These are phyloP conservation scores for Blastocystis sp. DNA, from an alignment of 352 stramenopile genomes.

Conservation along the genomic window DNA sequence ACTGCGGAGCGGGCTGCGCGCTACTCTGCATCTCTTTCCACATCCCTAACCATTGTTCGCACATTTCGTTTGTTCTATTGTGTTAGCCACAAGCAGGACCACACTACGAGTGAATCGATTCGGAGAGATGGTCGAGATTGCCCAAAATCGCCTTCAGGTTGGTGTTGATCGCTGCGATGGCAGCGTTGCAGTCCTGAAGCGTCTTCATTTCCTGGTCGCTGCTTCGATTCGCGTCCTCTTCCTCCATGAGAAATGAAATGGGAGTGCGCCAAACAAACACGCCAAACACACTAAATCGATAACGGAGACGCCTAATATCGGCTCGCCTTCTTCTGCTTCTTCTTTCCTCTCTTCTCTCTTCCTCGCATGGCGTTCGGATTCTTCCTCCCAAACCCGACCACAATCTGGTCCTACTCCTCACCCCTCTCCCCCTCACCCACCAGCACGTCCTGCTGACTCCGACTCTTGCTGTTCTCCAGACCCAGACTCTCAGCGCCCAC, in stretches of 20 bases:
- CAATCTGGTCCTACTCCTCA: slow-evolving; percentile 48
- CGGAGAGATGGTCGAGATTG: slow-evolving; percentile 49
- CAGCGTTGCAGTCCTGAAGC: slow-evolving; percentile 27
- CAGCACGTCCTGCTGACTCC: neutral
- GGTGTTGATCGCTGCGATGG: slow-evolving; percentile 23
- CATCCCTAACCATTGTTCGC: slow-evolving; percentile 20
- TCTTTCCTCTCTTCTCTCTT: slow-evolving; percentile 64
- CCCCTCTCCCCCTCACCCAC: neutral
- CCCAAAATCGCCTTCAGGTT: slow-evolving; percentile 19
- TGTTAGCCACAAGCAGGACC: neutral
- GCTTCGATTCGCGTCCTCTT: neutral
- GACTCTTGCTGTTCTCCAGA: slow-evolving; percentile 27
- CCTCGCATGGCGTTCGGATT: slow-evolving; percentile 73
- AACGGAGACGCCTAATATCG: slow-evolving; percentile 44
- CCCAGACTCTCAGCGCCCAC: slow-evolving; percentile 60
- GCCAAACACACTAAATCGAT: neutral
- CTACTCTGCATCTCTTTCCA: neutral
- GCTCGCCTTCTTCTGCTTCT: slow-evolving; percentile 68
- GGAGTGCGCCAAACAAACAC: neutral
- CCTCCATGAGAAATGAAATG: neutral
- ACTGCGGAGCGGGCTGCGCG: neutral
- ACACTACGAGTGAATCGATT: slow-evolving; percentile 14
- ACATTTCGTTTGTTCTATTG: slow-evolving; percentile 12
- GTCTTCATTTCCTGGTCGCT: slow-evolving; percentile 4
- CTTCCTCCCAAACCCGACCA: slow-evolving; percentile 71